These are phyloP conservation scores for Stemphylium lycopersici DNA, from an alignment of 2,329 filamentous ascomycete genomes.

Conservation along the genomic window DNA sequence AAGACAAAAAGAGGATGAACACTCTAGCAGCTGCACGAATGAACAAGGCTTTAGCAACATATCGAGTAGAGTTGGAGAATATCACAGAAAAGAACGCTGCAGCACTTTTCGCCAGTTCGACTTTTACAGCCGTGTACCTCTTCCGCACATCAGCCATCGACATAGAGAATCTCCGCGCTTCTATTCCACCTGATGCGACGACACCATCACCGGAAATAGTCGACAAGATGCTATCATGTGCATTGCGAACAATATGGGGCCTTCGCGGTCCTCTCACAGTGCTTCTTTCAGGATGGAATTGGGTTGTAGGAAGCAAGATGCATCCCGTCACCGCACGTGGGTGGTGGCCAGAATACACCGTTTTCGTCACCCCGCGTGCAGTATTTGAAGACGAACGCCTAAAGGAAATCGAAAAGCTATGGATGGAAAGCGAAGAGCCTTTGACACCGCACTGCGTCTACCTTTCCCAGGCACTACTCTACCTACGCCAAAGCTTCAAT, in stretches of 20 bases:
- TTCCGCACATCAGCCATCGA: slow-evolving; percentile 43
- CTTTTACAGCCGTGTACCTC: slow-evolving; percentile 43
- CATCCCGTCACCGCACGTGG: slow-evolving; percentile 33
- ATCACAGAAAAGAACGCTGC: slow-evolving; percentile 52
- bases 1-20: slow-evolving; percentile 33
- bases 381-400: slow-evolving; percentile 38
- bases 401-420: slow-evolving; percentile 31
- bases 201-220: slow-evolving; percentile 28
- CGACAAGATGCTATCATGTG: slow-evolving; percentile 36
- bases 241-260: slow-evolving; percentile 35
- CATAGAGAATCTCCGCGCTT: slow-evolving; percentile 36
- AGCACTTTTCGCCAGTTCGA: slow-evolving; percentile 48
- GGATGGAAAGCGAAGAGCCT: slow-evolving; percentile 25
- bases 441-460: slow-evolving; percentile 19
- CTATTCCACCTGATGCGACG: slow-evolving; percentile 24
- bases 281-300: slow-evolving; percentile 40
- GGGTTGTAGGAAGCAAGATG: slow-evolving; percentile 38
- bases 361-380: slow-evolving; percentile 32
- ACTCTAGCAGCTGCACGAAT: slow-evolving; percentile 40
- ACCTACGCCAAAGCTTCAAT: slow-evolving; percentile 38
- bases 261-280: slow-evolving; percentile 41
- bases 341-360: slow-evolving; percentile 41
- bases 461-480: slow-evolving; percentile 31
- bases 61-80: slow-evolving; percentile 37
- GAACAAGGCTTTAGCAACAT: slow-evolving; percentile 41